phyloP scores from a whole-genome alignment of 192 early-diverging fungal genomes.

The Podila minutissima region DNA sequence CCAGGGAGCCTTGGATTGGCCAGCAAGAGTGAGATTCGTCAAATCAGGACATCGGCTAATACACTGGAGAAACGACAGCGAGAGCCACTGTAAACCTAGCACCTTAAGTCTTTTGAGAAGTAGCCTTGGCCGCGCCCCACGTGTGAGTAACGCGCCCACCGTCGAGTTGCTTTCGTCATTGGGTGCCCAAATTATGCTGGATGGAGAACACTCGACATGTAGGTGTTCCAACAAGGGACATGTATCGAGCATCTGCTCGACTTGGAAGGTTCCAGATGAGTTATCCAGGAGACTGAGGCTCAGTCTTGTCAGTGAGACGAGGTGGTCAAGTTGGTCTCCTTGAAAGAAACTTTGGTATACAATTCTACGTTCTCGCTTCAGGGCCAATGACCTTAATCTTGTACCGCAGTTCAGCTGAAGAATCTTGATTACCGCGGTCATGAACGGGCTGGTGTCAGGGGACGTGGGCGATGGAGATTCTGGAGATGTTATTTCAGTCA shows the following conservation, averaged over 20 bases:
- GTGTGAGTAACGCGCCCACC: too few species aligned
- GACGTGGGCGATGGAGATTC: neutral
- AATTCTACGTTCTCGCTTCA: neutral
- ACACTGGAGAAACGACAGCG: neutral
- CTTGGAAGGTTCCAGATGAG: neutral
- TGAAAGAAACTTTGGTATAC: neutral
- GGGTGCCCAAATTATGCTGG: neutral
- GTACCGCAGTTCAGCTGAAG: neutral
- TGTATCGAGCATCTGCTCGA: neutral
- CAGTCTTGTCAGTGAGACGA: neutral
- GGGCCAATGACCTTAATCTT: neutral
- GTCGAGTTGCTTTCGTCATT: neutral
- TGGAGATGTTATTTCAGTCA: neutral
- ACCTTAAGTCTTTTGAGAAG: neutral
- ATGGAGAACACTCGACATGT: neutral
- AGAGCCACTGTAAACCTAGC: neutral
- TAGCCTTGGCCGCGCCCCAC: neutral
- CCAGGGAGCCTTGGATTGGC: slow-evolving; percentile 1
- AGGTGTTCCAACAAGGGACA: neutral
- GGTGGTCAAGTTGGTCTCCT: neutral
- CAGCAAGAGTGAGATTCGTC: neutral
- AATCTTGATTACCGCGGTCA: neutral
- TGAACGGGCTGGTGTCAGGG: neutral
- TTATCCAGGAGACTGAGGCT: neutral
- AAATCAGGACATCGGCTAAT: slow-evolving; percentile 9